phyloP scores from a whole-genome alignment of 2,329 filamentous ascomycete genomes.

The Kalmusia sp. region DNA sequence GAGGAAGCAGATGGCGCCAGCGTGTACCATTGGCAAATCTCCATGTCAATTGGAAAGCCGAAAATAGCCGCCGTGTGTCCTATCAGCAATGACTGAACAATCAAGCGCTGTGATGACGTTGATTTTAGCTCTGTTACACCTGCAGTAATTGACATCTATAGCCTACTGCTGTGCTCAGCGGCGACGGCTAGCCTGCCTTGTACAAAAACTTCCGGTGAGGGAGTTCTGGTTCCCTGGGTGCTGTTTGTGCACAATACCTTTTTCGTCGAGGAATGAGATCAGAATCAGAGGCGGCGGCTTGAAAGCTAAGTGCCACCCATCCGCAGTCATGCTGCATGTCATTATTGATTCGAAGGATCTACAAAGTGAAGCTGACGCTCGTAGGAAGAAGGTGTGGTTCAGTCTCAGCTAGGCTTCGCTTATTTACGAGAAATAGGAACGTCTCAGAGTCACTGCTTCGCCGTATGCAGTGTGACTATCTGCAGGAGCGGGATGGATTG shows the following conservation, averaged over 20 bases:
- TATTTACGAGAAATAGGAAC: slow-evolving; percentile 7
- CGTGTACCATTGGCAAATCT: background rate
- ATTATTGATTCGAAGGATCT: background rate
- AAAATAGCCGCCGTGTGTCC: background rate
- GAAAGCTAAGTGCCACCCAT: no score
- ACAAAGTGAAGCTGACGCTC: slow-evolving; percentile 10
- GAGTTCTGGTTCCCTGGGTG: background rate
- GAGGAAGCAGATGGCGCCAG: background rate
- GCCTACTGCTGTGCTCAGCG: background rate
- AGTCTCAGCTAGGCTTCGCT: background rate
- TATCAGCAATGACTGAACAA: background rate
- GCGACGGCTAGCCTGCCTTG: background rate
- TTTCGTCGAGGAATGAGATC: no score
- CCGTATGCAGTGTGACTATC: slow-evolving; percentile 22
- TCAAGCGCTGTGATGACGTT: background rate
- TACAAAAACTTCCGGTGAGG: background rate
- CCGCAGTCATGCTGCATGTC: no score
- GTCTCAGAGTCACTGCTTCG: slow-evolving; percentile 13
- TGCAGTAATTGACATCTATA: background rate
- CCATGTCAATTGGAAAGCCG: background rate
- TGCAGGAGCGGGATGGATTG: slow-evolving; percentile 21
- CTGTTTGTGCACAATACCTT: background rate
- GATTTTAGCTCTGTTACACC: background rate
- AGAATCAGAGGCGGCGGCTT: no score
- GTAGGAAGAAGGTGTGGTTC: background rate